These are phyloP conservation scores for Globisporangium parvum DNA, from an alignment of 352 stramenopile species.

Conservation along the genomic window DNA sequence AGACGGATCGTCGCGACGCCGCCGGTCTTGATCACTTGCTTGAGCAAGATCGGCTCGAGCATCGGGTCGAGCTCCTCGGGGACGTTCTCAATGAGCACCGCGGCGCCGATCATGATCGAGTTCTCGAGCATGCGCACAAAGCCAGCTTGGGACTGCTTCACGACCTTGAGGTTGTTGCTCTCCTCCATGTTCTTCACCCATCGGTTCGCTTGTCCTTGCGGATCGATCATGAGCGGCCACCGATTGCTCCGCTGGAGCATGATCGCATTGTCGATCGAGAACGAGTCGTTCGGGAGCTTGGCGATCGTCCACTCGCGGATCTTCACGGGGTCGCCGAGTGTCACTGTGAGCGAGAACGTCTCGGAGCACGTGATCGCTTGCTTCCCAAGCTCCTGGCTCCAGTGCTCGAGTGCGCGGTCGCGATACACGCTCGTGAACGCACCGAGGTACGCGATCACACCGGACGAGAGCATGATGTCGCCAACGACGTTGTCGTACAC, in stretches of 20 bases:
- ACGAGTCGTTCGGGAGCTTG: conserved; percentile 93
- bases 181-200: conserved; percentile 96
- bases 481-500: conserved; percentile 90
- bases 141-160: conserved; percentile 90
- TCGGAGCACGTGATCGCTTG: conserved; percentile 81
- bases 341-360: conserved; percentile 76
- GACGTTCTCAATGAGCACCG: conserved; percentile 93
- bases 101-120: conserved; percentile 90
- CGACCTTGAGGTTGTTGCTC: conserved; percentile 87
- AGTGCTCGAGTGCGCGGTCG: conserved; percentile 84
- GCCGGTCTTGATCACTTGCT: conserved; percentile 89
- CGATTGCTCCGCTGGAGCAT: conserved; percentile 89
- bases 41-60: conserved; percentile 91
- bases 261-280: conserved; percentile 95
- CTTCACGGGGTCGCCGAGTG: conserved; percentile 88
- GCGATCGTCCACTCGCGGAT: conserved; percentile 93
- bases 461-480: conserved; percentile 91
- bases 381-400: conserved; percentile 53
- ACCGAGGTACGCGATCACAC: conserved; percentile 93
- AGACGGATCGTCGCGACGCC: conserved; percentile 89
- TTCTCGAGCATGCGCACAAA: conserved; percentile 96
- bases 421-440: conserved; percentile 91
- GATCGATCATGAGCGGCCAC: conserved; percentile 97
- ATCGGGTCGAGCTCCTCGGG: conserved; percentile 92
- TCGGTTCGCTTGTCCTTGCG: conserved; percentile 92